Conservation (phyloP, 352 stramenopile species). For the Pythium aphanidermatum region DNA sequence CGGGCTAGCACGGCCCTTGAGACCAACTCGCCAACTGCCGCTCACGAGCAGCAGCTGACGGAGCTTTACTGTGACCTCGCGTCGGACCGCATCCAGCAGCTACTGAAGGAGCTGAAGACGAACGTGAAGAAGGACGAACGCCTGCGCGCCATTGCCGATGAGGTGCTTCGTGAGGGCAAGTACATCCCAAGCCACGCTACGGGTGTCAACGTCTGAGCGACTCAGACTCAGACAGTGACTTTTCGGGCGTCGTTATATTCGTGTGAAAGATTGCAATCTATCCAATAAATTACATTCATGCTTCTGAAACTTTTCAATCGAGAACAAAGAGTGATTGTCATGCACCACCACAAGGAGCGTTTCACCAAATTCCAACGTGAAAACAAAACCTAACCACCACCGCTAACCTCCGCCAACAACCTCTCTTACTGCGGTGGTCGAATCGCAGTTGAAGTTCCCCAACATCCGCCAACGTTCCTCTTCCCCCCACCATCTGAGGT, state of each 20-base stretch:
- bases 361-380: slow-evolving; percentile 20
- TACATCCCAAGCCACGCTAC: slow-evolving; percentile 78
- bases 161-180: slow-evolving; percentile 65
- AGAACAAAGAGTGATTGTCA: not conserved
- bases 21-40: slow-evolving; percentile 41
- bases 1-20: slow-evolving; percentile 61
- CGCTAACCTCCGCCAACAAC: slow-evolving; percentile 2
- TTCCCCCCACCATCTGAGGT: no score
- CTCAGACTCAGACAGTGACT: not conserved
- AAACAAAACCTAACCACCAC: no score
- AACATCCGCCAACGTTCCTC: slow-evolving; percentile 17
- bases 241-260: slow-evolving; percentile 13
- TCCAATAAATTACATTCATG: slow-evolving; percentile 19
- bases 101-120: slow-evolving; percentile 60
- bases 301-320: slow-evolving; percentile 7
- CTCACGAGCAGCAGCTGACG: slow-evolving; percentile 74
- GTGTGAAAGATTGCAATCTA: slow-evolving; percentile 14
- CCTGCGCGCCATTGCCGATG: slow-evolving; percentile 68
- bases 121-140: slow-evolving; percentile 56
- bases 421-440: not conserved
- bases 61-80: slow-evolving; percentile 76
- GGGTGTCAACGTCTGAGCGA: slow-evolving; percentile 50
- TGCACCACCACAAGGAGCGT: slow-evolving; percentile 13
- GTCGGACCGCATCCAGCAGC: slow-evolving; percentile 53
- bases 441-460: not conserved